Evolutionary conservation across 441 rosid genomes (phyloP).

Genomic region (Manihot esculenta): DNA sequence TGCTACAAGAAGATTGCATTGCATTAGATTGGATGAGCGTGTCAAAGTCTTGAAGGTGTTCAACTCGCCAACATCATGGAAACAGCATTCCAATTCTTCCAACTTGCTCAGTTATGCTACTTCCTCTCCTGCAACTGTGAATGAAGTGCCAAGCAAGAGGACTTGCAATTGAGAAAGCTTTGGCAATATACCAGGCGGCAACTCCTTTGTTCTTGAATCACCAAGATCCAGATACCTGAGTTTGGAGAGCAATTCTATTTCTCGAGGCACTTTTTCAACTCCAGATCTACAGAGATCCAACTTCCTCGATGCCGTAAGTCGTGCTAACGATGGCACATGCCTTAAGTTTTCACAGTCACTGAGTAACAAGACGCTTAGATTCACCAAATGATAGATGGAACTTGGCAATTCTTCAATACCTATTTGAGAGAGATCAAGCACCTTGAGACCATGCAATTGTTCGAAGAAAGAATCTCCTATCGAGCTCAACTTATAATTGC

Average conservation of each 20-base stretch:
- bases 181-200: constrained; percentile 1
- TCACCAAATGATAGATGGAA: constrained; percentile 21
- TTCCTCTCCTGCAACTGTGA: not conserved
- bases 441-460: not conserved
- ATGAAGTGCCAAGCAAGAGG: not conserved
- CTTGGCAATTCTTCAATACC: not conserved
- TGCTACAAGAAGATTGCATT: not conserved
- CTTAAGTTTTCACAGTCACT: fast-evolving
- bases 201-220: fast-evolving
- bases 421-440: not conserved
- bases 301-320: constrained; percentile 7
- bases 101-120: not conserved
- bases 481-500: not conserved
- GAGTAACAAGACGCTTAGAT: constrained; percentile 21
- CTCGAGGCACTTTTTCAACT: constrained; percentile 13
- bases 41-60: not conserved
- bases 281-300: constrained; percentile 16
- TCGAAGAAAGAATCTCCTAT: not conserved
- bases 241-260: constrained; percentile 18
- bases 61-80: not conserved
- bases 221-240: constrained; percentile 14
- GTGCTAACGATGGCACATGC: constrained; percentile 12
- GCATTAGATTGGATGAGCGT: not conserved
- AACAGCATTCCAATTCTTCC: not conserved
- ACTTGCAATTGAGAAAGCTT: constrained; percentile 3